Conservation (phyloP, 352 stramenopile genomes). For the Phytophthora aleatoria region DNA sequence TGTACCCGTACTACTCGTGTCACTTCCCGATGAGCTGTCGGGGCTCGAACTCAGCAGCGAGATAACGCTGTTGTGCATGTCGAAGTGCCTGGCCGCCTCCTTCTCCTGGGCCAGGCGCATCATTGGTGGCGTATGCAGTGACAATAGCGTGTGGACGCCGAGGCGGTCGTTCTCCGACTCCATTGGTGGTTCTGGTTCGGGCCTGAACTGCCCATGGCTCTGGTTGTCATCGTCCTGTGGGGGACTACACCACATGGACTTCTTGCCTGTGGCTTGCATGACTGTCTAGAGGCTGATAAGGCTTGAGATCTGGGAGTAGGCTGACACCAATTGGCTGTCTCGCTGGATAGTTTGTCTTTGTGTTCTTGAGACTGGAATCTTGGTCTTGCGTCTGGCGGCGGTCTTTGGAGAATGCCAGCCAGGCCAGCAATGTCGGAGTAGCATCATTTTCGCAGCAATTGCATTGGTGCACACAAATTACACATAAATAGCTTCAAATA, state of each 20-base stretch:
- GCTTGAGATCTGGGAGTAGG: constrained; percentile 1
- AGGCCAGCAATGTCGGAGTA: neutral
- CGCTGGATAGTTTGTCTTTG: constrained; percentile 17
- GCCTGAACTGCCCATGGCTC: constrained; percentile 17
- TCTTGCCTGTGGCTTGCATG: constrained; percentile 21
- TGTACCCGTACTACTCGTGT: constrained; percentile 40
- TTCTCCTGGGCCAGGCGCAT: constrained; percentile 21
- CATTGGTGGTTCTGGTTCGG: constrained; percentile 22
- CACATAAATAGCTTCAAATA: constrained; percentile 32
- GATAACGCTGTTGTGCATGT: constrained; percentile 34
- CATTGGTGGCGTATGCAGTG: constrained; percentile 29
- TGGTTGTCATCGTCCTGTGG: constrained; percentile 8
- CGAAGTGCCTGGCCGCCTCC: constrained; percentile 26
- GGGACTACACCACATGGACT: constrained; percentile 35
- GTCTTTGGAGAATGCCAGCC: constrained; percentile 39
- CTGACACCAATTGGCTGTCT: neutral
- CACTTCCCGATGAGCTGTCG: constrained; percentile 31
- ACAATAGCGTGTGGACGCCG: constrained; percentile 28
- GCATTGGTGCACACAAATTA: constrained; percentile 31
- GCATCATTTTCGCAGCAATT: constrained; percentile 24
- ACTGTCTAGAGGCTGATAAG: constrained; percentile 1
- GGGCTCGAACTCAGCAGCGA: constrained; percentile 37
- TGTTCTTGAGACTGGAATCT: constrained; percentile 20
- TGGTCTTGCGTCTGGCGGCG: constrained; percentile 22
- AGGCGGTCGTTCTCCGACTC: constrained; percentile 25